Base-by-base conservation (phyloP, 2,329 filamentous ascomycete species). In the Bertia moriformis region DNA sequence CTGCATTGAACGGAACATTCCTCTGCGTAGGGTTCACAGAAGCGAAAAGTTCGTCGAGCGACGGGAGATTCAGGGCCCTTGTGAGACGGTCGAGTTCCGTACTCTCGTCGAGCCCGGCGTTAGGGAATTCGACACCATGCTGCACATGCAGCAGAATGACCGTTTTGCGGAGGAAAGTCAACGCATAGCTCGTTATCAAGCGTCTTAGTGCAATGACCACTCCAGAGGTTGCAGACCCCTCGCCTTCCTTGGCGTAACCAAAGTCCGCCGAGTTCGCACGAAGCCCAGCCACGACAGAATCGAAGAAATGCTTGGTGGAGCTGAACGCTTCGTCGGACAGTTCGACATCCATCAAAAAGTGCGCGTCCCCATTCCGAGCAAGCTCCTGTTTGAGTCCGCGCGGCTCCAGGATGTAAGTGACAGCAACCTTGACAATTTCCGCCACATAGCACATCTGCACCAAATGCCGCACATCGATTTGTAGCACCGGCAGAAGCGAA, bases 131-230 rank as follows among this genome's bases (percentile, higher is more conserved):
- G 38, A 96, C 76, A 14, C 89, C 89, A 52, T 84, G 87, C 48
- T 85, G 82, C 43, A 93, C 80, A 54, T 96, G 80, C 45, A 96
- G 73, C 27, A 96, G 73, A 37, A 98, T 73, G 35, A 78, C 71
- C 4, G 72, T 70, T 61, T 98, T 98, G 43, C 91, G 81, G 29
- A 98, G 65, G 62, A 95, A 98, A 0, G 77, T 69, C n/a, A 95
- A 67, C 3, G 87, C 86, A 51, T 96, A 98, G 50, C 81, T 87
- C 44, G 78, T 75, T 18, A 85, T 69, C 47, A 35, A 15, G 12
- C 32, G 32, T 12, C 32, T 10, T 17, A 35, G 32, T 7, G 10
- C 32, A 7, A 17, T 35, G 32, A 35, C 17, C 7, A 35, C 15
- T 10, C 10, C 32, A 10, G 32, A 15, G 10, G 32, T 35, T 35